These are phyloP conservation scores for Geotrichum europaeum DNA, from an alignment of 1,139 yeast genomes.

Conservation along the genomic window DNA sequence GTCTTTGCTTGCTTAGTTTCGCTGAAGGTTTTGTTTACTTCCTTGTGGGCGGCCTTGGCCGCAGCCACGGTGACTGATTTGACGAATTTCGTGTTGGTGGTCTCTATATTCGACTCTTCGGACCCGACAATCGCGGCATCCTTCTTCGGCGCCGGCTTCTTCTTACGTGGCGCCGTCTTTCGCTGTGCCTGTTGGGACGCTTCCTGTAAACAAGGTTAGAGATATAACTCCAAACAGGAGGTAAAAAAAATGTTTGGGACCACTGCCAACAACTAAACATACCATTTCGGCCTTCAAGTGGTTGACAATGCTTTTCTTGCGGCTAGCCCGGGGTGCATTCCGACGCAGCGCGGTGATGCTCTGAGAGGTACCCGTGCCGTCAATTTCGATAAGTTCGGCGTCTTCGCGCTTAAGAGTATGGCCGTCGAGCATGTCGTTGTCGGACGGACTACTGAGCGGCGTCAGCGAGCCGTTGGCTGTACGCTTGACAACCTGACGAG, in stretches of 20 bases:
- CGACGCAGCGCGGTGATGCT: constrained; percentile 1
- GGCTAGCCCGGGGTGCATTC: constrained; percentile 6
- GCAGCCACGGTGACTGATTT: background rate
- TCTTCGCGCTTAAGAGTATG: background rate
- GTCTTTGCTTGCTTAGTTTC: background rate
- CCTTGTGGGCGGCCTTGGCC: background rate
- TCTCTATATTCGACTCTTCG: background rate
- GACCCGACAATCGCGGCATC: background rate
- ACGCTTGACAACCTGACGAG: constrained; percentile 1
- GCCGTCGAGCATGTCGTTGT: background rate
- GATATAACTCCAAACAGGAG: background rate
- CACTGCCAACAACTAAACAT: background rate
- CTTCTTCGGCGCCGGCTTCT: background rate
- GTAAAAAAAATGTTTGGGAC: background rate
- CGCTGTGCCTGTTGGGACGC: background rate
- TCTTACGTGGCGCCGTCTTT: background rate
- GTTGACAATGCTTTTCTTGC: constrained; percentile 10
- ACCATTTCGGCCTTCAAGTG: constrained; percentile 10
- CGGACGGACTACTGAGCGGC: constrained; percentile 6
- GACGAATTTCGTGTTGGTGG: background rate
- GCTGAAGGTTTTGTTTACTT: background rate
- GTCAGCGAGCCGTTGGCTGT: background rate
- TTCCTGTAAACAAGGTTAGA: background rate
- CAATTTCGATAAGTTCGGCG: background rate
- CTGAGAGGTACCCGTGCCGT: background rate